phyloP scores from a whole-genome alignment of 352 stramenopile species.

The Globisporangium polare region DNA sequence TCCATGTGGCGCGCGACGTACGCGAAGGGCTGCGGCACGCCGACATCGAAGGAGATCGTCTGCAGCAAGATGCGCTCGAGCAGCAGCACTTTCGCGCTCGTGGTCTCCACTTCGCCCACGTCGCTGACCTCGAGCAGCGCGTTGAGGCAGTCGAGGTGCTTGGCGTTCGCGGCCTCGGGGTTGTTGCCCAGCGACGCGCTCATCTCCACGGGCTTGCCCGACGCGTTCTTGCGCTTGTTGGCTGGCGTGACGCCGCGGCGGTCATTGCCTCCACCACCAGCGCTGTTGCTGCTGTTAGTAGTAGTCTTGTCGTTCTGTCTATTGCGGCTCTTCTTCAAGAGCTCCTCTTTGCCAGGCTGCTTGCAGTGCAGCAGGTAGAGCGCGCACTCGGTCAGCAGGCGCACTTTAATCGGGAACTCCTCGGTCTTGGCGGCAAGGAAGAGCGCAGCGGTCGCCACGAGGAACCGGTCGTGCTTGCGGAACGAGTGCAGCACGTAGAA shows the following conservation, averaged over 20 bases:
- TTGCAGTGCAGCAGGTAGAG: conserved; percentile 59
- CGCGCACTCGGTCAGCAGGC: conserved; percentile 68
- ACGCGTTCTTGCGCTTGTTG: conserved; percentile 17
- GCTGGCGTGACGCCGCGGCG: background rate
- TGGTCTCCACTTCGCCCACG: conserved; percentile 63
- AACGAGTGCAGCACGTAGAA: conserved; percentile 85
- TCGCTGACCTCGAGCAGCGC: conserved; percentile 55
- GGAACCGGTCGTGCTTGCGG: conserved; percentile 70
- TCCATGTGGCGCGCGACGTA: conserved; percentile 58
- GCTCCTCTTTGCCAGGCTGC: conserved; percentile 20
- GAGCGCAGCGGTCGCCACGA: conserved; percentile 68
- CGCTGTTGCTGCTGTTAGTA: background rate
- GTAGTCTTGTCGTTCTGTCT: background rate
- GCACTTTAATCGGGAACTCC: conserved; percentile 78
- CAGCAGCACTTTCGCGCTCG: conserved; percentile 56
- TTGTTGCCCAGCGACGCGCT: conserved; percentile 47
- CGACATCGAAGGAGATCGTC: conserved; percentile 70
- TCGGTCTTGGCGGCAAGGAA: conserved; percentile 75
- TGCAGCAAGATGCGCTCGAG: conserved; percentile 71
- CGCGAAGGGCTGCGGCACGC: conserved; percentile 59
- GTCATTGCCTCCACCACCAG: background rate
- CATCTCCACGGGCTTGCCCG: conserved; percentile 43
- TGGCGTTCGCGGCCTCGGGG: conserved; percentile 47
- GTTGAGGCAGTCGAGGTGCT: conserved; percentile 64
- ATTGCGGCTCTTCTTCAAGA: conserved; percentile 16